Base-by-base conservation (phyloP, 2,329 filamentous ascomycete genomes). In the Stylonectria norvegica region DNA sequence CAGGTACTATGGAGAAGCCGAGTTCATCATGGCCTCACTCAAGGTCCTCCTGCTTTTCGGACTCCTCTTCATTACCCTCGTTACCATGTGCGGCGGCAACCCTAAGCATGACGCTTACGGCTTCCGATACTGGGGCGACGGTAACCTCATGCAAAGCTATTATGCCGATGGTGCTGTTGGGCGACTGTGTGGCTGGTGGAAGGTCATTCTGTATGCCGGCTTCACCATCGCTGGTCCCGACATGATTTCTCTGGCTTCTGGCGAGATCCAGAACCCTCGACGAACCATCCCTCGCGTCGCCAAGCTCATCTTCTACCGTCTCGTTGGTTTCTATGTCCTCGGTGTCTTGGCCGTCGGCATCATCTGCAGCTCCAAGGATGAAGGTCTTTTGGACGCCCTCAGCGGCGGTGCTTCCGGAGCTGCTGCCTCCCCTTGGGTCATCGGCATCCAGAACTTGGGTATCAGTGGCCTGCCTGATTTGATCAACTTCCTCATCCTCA, bases 271-370 rank as follows among this genome's bases (percentile, higher is more conserved):
- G 53, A 83, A 85, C 56, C 82, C 83, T 2, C 74, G 83, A 29
- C 62, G 65, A 17, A 75, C 79, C 20, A 78, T 89, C 62, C 84
- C 84, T 1, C 75, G 74, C 42, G 84, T 85, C 1, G 86, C 78
- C 66, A 86, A 85, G 49, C 79, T 80, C 32, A 81, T 87, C 22
- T 87, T 88, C 63, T 86, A 83, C 61, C 81, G 85, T 34, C 69
- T 89, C 20, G 82, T 81, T 1, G 65, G 74, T 2, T 87, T 89
- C 65, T 88, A 87, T 63, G 73, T 87, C n/a, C 69, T 88, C 58
- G 49, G 69, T 70, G 73, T 83, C 27, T 75, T 80, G 41, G 69
- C 71, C 10, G 73, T 76, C 3, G 68, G 73, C 11, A 70, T 81
- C 33, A 66, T 77, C 18, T 67, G 76, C 38, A 76, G 74, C 52